Conservation (phyloP, 139 green algal genomes). For the Chlamydomonas applanata region DNA sequence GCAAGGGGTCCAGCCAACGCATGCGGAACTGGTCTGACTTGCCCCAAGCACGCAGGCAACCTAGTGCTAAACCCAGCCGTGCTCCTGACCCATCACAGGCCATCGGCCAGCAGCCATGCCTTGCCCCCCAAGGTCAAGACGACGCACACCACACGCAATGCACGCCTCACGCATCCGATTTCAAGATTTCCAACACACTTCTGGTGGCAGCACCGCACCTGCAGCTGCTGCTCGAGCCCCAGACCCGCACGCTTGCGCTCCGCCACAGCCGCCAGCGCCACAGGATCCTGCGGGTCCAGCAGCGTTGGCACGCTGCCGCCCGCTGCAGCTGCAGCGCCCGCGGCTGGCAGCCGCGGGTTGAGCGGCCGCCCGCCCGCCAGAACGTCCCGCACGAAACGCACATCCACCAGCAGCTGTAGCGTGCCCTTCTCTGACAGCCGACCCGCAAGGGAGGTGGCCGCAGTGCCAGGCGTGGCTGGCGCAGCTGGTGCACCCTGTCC, state of each 20-base stretch:
- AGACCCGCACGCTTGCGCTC: conserved; percentile 26
- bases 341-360: not conserved
- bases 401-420: conserved; percentile 92
- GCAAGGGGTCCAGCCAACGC: not conserved
- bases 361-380: conserved; percentile 63
- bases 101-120: too few relatives aligned
- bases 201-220: too few relatives aligned
- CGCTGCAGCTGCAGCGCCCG: conserved; percentile 14
- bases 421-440: conserved; percentile 77
- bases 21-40: too few relatives aligned
- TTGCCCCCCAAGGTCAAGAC: too few relatives aligned
- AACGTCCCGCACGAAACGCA: conserved; percentile 70
- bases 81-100: too few relatives aligned
- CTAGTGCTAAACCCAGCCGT: too few relatives aligned
- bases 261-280: conserved; percentile 22
- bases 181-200: too few relatives aligned
- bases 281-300: conserved; percentile 23
- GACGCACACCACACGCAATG: too few relatives aligned
- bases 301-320: not conserved
- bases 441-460: not conserved
- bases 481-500: too few relatives aligned
- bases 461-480: too few relatives aligned
- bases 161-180: too few relatives aligned
- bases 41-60: too few relatives aligned
- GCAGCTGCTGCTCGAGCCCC: conserved; percentile 51